Evolutionary conservation across 2,329 filamentous ascomycete genomes (phyloP).

Genomic region (Cladophialophora exuberans): DNA sequence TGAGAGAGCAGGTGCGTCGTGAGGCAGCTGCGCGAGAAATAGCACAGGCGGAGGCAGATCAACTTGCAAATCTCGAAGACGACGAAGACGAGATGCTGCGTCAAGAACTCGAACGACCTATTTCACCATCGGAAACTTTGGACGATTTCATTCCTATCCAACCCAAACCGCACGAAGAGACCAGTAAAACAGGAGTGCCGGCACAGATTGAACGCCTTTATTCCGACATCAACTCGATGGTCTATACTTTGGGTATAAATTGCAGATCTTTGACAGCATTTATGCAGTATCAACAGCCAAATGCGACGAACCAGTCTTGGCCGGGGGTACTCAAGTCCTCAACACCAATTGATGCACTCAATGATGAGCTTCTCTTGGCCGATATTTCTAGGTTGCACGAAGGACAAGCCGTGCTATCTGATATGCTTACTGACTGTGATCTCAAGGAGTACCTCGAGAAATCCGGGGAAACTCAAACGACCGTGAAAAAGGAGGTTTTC

Average conservation of each 20-base stretch:
- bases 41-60: constrained; percentile 36
- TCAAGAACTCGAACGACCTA: constrained; percentile 47
- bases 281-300: constrained; percentile 52
- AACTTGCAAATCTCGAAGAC: constrained; percentile 47
- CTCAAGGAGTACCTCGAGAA: constrained; percentile 71
- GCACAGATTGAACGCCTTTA: constrained; percentile 55
- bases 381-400: constrained; percentile 72
- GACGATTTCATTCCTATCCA: constrained; percentile 55
- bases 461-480: constrained; percentile 67
- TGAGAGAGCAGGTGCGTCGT: constrained; percentile 29
- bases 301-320: constrained; percentile 57
- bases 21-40: constrained; percentile 26
- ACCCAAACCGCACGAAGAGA: constrained; percentile 47
- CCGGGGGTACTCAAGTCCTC: constrained; percentile 44
- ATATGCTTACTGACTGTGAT: constrained; percentile 67
- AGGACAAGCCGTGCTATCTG: constrained; percentile 67
- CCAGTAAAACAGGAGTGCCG: constrained; percentile 49
- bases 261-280: constrained; percentile 66
- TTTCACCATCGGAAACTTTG: constrained; percentile 47
- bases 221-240: constrained; percentile 72
- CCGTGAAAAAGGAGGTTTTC: constrained; percentile 68
- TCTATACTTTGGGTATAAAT: constrained; percentile 89
- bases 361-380: constrained; percentile 71
- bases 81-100: constrained; percentile 53
- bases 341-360: constrained; percentile 69